Evolutionary conservation across 2,329 filamentous ascomycete species (phyloP), one percentile per base, ranked within the genome.

Genomic region (Sporothrix schenckii): DNA sequence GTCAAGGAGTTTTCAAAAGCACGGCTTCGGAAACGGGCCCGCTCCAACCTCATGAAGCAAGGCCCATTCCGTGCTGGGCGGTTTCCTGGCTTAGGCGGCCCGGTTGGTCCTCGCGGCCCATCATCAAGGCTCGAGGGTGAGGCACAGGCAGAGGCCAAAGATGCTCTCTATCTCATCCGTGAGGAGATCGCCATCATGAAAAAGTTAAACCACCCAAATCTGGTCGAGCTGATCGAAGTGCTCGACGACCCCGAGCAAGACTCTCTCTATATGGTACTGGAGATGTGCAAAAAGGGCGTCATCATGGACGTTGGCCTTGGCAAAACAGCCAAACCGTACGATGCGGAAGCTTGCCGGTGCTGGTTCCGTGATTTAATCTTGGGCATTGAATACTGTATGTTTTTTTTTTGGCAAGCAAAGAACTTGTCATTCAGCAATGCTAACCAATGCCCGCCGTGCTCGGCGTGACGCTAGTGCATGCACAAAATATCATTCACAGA

Each of bases 171-270:
- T 76, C 83, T 98, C 72, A 98, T 99, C 79, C 91, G 93, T 72
- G 92, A 97, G 79, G 95, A 99, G 80, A 95, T 98, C 76, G 95
- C 95, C 71, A 96, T 98, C 78, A 98, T 99, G 94, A 99, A 98
- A 84, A 98, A 98, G 81, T 86, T 98, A 61, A 90, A 97, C 77
- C 95, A 99, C 77, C 91, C 89, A 39, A 99, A 98, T 77, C 83
- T 99, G n/a, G 94, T 98, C 16, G 89, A 91, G 60, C 83, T 99
- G 66, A 92, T 97, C 74, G 95, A 99, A 80, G 95, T 99, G 3
- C 83, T 99, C 67, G 95, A 98, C 78, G 95, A 98, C 77, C 94
- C 95, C 0, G 90, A 94, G 63, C 93, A 97, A 77, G 95, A 99
- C 79, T 97, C 94, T 3, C 82, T 99, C 14, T 99, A 97, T 81